Evolutionary conservation across 148 eudicot genomes (phyloP).

Genomic region (Heliosperma pusillum): DNA sequence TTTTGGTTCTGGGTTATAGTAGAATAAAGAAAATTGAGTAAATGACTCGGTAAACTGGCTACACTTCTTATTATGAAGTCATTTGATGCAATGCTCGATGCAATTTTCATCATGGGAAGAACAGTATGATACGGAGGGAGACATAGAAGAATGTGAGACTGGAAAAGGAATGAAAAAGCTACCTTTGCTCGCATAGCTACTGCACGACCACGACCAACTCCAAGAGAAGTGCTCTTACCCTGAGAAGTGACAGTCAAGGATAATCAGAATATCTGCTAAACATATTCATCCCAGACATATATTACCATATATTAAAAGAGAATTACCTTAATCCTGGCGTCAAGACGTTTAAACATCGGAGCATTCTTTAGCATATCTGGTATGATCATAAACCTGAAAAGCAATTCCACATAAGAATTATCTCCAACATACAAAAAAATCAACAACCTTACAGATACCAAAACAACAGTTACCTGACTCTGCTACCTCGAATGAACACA

Average conservation of each 20-base stretch:
- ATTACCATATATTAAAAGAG: background rate
- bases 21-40: too few relatives aligned
- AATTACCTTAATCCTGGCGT: slow-evolving; percentile 85
- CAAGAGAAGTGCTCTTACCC: slow-evolving; percentile 94
- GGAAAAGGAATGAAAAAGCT: slow-evolving; percentile 13
- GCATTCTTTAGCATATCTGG: slow-evolving; percentile 99
- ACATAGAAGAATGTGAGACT: background rate
- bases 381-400: slow-evolving; percentile 83
- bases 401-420: background rate
- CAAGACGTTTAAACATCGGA: slow-evolving; percentile 97
- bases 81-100: too few relatives aligned
- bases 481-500: slow-evolving; percentile 93
- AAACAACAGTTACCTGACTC: slow-evolving; percentile 66
- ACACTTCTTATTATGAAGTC: too few relatives aligned
- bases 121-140: too few relatives aligned
- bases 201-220: slow-evolving; percentile 97
- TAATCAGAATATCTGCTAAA: too few relatives aligned
- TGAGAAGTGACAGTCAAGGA: slow-evolving; percentile 22
- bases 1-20: too few relatives aligned
- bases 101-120: too few relatives aligned
- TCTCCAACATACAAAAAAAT: background rate
- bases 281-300: too few relatives aligned
- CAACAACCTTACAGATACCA: background rate
- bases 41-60: too few relatives aligned
- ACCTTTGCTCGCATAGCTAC: slow-evolving; percentile 91